Evolutionary conservation across 306 rosid genomes (phyloP), one percentile per base, ranked within the genome.

Genomic region (Acacia acuminata): DNA sequence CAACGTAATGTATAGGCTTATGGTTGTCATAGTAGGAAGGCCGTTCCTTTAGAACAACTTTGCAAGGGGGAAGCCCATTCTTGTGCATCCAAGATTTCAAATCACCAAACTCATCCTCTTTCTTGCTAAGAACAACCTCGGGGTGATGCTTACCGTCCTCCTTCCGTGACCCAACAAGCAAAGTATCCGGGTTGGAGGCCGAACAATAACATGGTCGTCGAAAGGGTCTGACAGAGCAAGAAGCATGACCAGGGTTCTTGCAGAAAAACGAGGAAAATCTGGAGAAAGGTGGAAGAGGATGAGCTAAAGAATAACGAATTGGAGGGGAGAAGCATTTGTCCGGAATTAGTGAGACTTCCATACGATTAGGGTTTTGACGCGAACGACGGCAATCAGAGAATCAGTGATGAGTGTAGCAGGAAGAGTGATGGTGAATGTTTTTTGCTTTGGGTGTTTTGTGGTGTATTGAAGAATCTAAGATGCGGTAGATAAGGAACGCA

Each of bases 1-100:
- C 97, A 24, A 95, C 97, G 78, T 92, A 95, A 78, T 91, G 99
- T 30, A 93, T 95, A 10, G 98, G 88, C 73, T 90, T 82, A 51
- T 68, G 93, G 65, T 79, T 84, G 68, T 81, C 89, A 87, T 88
- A 78, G 76, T 78, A 89, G 9, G 94, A 85, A 84, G 96, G 85
- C 64, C 82, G 89, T 38, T 93, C 99, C 30, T 88, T 87, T 61
- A 95, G 89, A 83, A 88, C 88, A 66, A 96, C 97, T 89, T 93
- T 96, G 80, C 97, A 93, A 10, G 93, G 91, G 43, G 98, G 97
- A 20, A 96, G 96, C 25, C 98, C 98, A 55, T 92, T 88, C 72
- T 88, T 68, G 84, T 90, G 97, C 99, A 96, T 96, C 98, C 98
- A 96, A 67, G 93, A 81, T 78, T 93, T 91, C 90, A 96, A 83